Evolutionary conservation across 257 asterid species (phyloP), one percentile per base, ranked within the genome.

Genomic region (Ballota nigra): DNA sequence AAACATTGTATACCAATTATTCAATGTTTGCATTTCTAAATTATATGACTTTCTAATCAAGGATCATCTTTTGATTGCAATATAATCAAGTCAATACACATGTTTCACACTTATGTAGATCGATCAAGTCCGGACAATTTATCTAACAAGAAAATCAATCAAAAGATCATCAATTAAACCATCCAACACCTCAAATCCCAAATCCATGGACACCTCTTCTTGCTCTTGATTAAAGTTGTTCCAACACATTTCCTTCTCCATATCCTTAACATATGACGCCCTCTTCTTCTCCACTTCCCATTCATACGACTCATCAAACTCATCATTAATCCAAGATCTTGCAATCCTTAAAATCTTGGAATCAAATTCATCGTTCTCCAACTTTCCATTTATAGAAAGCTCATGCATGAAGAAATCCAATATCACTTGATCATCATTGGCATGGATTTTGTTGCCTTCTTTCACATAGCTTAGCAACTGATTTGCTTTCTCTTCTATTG

Each of bases 241-340:
- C 96, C 96, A 87, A 43, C 71, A 73, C n/a, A 79, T 58, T 36
- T 79, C 90, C 64, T 59, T 82, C 72, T 89, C 96, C 87, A 89
- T 84, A 8, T 86, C 98, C 67, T 63, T 72, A 38, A 87, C 75
- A 73, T 73, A 85, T 4, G 81, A 80, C 40, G 61, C 84, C 51
- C 82, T 86, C 18, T 77, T 80, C 20, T 76, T 81, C 75, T 77
- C 71, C 62, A 56, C 45, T 63, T 77, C 94, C 92, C 91, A 85
- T 23, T 89, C 85, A 49, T 81, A 85, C 1, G 67, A 65, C 43
- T 81, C 90, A 1, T 68, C 74, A n/a, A 29, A 55, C 33, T 74
- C 80, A 9, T 81, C 89, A 36, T 77, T 73, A 29, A 85, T 73
- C 91, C 91, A 84, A n/a, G 81, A 71, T 34, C 76, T 57, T 28